Conservation (phyloP, 192 early-diverging fungal genomes). For the Coemansia sp. region DNA sequence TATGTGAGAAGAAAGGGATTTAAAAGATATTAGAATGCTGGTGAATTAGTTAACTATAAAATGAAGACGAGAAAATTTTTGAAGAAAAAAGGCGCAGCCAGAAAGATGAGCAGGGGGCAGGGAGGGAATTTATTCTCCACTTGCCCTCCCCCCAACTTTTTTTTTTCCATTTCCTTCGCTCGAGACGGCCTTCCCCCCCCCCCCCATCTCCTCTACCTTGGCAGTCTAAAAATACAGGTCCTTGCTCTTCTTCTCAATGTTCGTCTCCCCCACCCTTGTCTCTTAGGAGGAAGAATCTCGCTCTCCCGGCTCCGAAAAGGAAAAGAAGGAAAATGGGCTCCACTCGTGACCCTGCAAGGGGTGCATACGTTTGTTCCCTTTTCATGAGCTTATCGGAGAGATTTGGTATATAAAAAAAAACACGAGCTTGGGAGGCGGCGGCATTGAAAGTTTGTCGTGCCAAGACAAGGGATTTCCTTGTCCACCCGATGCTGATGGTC, state of each 20-base stretch:
- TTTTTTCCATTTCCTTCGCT: not conserved
- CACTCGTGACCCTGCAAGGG: constrained; percentile 2
- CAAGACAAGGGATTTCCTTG: not conserved
- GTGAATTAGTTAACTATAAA: not conserved
- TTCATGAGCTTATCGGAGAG: not conserved
- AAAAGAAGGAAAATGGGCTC: too few relatives aligned
- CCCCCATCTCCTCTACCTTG: too few relatives aligned
- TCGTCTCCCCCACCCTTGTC: not conserved
- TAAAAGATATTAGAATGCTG: not conserved
- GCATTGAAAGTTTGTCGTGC: not conserved
- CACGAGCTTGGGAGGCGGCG: too few relatives aligned
- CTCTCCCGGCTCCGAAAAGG: not conserved
- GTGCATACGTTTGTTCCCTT: not conserved
- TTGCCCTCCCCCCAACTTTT: not conserved
- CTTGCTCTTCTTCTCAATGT: not conserved
- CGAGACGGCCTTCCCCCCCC: too few relatives aligned
- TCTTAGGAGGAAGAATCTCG: not conserved
- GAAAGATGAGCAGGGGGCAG: constrained; percentile 2
- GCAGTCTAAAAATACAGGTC: too few relatives aligned
- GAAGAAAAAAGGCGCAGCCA: constrained; percentile 39
- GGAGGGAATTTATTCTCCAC: not conserved
- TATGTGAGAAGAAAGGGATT: too few relatives aligned
- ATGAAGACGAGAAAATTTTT: constrained; percentile 11
- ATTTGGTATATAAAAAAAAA: too few relatives aligned
- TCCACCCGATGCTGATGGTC: not conserved